phyloP scores from a whole-genome alignment of 306 rosid genomes.

The Castanopsis chinensis region DNA sequence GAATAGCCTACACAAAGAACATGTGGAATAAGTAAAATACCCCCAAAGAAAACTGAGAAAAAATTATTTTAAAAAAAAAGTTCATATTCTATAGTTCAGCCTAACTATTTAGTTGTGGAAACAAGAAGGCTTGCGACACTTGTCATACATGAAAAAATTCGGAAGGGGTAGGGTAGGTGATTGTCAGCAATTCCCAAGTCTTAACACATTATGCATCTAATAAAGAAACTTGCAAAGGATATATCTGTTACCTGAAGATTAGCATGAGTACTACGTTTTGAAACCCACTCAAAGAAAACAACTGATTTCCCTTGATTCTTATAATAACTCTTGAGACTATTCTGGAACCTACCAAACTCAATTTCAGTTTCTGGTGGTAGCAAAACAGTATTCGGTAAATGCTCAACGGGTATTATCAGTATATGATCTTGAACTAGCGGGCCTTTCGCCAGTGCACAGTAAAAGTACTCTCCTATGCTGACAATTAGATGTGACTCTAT shows the following conservation, averaged over 20 bases:
- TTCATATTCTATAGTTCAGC: not conserved
- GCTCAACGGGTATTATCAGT: conserved; percentile 77
- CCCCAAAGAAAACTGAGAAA: not conserved
- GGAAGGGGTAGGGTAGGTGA: not conserved
- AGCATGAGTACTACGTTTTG: conserved; percentile 74
- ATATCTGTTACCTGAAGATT: conserved; percentile 79
- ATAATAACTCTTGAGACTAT: conserved; percentile 57
- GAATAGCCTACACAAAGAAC: conserved; percentile 63
- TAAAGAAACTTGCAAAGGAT: conserved; percentile 8
- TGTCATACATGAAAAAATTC: not conserved
- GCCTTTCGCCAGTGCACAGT: conserved; percentile 94
- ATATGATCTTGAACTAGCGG: conserved; percentile 88
- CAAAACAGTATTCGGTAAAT: conserved; percentile 66
- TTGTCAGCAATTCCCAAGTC: conserved; percentile 4
- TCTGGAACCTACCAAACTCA: conserved; percentile 64
- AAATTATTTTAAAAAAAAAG: not conserved
- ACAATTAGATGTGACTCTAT: conserved; percentile 80
- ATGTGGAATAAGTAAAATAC: conserved; percentile 13
- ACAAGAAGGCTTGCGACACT: not conserved
- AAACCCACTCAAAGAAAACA: conserved; percentile 91
- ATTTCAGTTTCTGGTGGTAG: conserved; percentile 54
- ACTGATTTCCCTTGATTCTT: conserved; percentile 73
- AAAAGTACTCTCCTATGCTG: conserved; percentile 78
- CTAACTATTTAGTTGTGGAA: not conserved
- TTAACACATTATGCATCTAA: not conserved